Evolutionary conservation across 495 filamentous ascomycete species (phyloP).

Genomic region (Astrocystis sublimbata): DNA sequence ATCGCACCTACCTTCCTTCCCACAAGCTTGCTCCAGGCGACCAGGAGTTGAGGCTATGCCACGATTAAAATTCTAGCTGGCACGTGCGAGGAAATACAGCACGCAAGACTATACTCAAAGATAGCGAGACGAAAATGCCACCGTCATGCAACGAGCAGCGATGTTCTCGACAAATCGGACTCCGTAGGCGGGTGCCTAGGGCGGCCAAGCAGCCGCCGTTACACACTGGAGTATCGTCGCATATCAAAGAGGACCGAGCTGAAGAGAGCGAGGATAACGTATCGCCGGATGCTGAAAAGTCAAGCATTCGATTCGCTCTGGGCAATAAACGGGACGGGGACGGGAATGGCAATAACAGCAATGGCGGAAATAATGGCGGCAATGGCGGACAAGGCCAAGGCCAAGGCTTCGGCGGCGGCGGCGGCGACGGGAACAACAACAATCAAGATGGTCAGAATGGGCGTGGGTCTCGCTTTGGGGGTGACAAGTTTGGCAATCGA

Average conservation of each 20-base stretch:
- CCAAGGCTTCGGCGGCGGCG: not conserved
- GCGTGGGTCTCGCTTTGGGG: not conserved
- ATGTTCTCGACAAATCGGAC: slow-evolving; percentile 18
- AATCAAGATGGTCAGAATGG: slow-evolving; percentile 20
- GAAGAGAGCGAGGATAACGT: slow-evolving; percentile 21
- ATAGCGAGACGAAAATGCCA: slow-evolving; percentile 24
- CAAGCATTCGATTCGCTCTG: slow-evolving; percentile 9
- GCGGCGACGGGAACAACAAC: not conserved
- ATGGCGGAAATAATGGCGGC: slow-evolving; percentile 11
- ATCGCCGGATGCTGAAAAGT: slow-evolving; percentile 13
- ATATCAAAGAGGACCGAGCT: not conserved
- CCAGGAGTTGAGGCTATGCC: slow-evolving; percentile 24
- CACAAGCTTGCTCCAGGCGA: not conserved
- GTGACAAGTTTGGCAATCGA: not conserved
- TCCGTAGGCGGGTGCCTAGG: slow-evolving; percentile 19
- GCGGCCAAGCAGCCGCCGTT: slow-evolving; percentile 19
- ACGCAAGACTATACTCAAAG: not conserved
- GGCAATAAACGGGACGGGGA: slow-evolving; percentile 5
- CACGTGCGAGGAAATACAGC: slow-evolving; percentile 32
- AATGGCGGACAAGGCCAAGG: not conserved
- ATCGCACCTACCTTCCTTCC: not conserved
- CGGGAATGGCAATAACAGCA: slow-evolving; percentile 11
- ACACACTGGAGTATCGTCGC: slow-evolving; percentile 9
- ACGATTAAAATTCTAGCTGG: slow-evolving; percentile 19
- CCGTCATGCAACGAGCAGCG: slow-evolving; percentile 23